These are phyloP conservation scores for Phanerochaete sordida DNA, from an alignment of 768 basidiomycete genomes.

Conservation along the genomic window DNA sequence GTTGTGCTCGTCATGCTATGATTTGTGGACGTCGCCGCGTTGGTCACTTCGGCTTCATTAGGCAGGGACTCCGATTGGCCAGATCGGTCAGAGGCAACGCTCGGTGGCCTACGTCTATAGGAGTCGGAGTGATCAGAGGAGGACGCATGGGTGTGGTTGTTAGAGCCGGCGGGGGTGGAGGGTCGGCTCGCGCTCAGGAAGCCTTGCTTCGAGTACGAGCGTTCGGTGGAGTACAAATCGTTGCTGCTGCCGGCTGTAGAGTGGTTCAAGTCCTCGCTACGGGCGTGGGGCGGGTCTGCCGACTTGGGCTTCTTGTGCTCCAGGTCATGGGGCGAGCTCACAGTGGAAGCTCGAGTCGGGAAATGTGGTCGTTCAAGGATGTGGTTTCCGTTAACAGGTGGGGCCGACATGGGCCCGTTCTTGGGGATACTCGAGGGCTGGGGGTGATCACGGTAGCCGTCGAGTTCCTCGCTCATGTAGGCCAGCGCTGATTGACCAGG, in stretches of 20 bases:
- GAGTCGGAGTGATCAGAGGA: slow-evolving; percentile 55
- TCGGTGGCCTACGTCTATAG: slow-evolving; percentile 43
- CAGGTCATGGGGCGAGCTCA: slow-evolving; percentile 49
- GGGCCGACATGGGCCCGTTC: slow-evolving; percentile 17
- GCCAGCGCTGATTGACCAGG: slow-evolving; percentile 25
- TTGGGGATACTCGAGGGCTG: slow-evolving; percentile 12
- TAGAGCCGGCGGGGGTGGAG: slow-evolving; percentile 52
- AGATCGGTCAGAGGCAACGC: slow-evolving; percentile 46
- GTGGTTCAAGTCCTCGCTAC: slow-evolving; percentile 74
- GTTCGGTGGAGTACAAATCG: slow-evolving; percentile 24
- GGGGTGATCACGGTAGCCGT: slow-evolving; percentile 17
- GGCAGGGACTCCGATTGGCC: slow-evolving; percentile 53
- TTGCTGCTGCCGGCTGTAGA: slow-evolving; percentile 21
- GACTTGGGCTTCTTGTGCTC: slow-evolving; percentile 42
- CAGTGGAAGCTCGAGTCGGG: slow-evolving; percentile 65
- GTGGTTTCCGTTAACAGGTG: slow-evolving; percentile 13
- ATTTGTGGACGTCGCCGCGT: slow-evolving; percentile 47
- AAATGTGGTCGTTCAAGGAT: slow-evolving; percentile 47
- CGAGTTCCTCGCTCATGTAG: slow-evolving; percentile 26
- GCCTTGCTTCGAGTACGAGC: slow-evolving; percentile 26
- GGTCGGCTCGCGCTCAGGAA: slow-evolving; percentile 56
- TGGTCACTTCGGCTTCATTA: slow-evolving; percentile 33
- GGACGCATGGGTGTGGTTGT: slow-evolving; percentile 44
- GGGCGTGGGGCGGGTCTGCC: slow-evolving; percentile 44
- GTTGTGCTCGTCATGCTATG: slow-evolving; percentile 46